Conservation (phyloP, 805 yeast genomes). For the Ogataea kodamae region DNA sequence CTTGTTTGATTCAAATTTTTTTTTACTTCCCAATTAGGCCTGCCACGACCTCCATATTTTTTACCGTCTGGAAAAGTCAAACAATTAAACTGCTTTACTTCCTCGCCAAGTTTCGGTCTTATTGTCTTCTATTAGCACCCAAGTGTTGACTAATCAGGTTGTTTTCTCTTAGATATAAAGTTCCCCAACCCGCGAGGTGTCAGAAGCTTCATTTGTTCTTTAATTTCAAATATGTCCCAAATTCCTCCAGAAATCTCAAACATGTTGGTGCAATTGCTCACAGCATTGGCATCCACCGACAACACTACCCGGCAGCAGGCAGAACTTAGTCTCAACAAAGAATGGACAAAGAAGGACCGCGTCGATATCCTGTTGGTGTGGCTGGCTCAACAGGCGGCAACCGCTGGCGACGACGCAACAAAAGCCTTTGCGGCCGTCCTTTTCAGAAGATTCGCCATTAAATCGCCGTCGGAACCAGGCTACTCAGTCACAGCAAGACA, state of each 20-base stretch:
- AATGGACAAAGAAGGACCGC: conserved; percentile 69
- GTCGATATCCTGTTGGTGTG: conserved; percentile 72
- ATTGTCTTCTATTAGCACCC: no score
- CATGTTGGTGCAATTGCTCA: conserved; percentile 53
- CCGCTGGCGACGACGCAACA: conserved; percentile 55
- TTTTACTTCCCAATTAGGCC: conserved; percentile 1
- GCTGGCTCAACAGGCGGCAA: conserved; percentile 73
- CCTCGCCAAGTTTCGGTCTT: no score
- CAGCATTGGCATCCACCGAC: conserved; percentile 74
- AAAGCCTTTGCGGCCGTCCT: conserved; percentile 80
- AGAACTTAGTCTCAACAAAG: conserved; percentile 64
- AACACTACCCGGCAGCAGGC: conserved; percentile 71
- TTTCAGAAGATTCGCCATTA: conserved; percentile 80
- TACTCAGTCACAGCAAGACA: conserved; percentile 70
- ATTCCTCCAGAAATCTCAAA: conserved; percentile 60
- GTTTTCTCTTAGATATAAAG: no score
- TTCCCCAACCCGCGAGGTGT: no score
- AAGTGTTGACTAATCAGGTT: no score
- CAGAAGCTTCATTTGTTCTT: no score
- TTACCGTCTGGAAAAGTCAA: conserved; percentile 5
- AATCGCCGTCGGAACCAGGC: conserved; percentile 65
- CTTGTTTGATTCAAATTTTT: conserved; percentile 5
- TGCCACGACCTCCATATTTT: conserved; percentile 6
- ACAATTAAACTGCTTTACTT: no score
- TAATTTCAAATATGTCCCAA: conserved; percentile 40